Evolutionary conservation across 495 filamentous ascomycete species (phyloP).

Genomic region (Cudoniella acicularis): DNA sequence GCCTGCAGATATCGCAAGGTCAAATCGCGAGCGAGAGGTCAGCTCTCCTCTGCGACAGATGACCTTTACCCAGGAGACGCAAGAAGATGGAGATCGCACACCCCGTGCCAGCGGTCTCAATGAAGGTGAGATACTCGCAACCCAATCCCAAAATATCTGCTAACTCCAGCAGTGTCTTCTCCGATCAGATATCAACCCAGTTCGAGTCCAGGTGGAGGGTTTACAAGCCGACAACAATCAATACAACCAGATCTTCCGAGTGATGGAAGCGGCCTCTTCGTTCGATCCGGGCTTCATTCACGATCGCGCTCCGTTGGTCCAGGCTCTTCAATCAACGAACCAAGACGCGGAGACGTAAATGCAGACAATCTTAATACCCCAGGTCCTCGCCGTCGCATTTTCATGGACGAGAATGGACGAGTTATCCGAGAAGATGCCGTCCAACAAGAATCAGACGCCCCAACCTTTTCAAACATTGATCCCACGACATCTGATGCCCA

Average conservation of each 20-base stretch:
- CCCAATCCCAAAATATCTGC: neutral
- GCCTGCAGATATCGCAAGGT: constrained; percentile 39
- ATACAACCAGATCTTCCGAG: constrained; percentile 52
- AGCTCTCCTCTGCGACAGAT: constrained; percentile 50
- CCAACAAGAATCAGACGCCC: constrained; percentile 69
- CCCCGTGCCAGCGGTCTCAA: constrained; percentile 64
- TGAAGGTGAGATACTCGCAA: constrained; percentile 54
- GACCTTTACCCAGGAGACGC: constrained; percentile 49
- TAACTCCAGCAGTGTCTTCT: constrained; percentile 65
- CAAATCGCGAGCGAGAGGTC: constrained; percentile 38
- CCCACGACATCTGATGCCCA: constrained; percentile 90
- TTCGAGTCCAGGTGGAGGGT: constrained; percentile 68
- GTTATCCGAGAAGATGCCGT: constrained; percentile 53
- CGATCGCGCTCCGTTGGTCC: constrained; percentile 45
- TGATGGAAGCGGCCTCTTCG: constrained; percentile 83
- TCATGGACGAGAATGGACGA: constrained; percentile 78
- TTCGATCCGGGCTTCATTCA: constrained; percentile 58
- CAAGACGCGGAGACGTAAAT: constrained; percentile 78
- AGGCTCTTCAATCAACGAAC: constrained; percentile 41
- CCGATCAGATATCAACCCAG: constrained; percentile 85
- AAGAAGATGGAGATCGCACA: constrained; percentile 60
- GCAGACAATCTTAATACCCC: constrained; percentile 70
- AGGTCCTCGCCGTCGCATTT: constrained; percentile 62
- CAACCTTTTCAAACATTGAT: constrained; percentile 82
- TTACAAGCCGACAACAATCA: constrained; percentile 46